A percentile compares a stretch with the other conserved stretches of the same genome.
These are phyloP conservation scores for Aureobasidium sp. DNA, from an alignment of 2,329 filamentous ascomycete genomes.

Conservation along the genomic window DNA sequence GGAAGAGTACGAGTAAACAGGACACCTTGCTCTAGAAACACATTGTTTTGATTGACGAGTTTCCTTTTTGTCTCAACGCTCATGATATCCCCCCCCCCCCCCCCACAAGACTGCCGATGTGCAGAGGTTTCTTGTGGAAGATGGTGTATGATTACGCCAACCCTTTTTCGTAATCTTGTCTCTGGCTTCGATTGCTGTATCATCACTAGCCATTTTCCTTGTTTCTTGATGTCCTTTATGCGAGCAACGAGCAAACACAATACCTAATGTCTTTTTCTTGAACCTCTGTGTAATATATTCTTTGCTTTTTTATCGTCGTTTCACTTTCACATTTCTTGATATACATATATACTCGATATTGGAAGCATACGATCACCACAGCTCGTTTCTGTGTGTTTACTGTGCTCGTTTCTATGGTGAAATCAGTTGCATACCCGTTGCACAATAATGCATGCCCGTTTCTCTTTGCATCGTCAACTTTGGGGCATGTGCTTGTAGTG, in stretches of 20 bases:
- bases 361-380: not conserved
- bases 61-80: not conserved
- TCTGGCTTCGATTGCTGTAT: not conserved
- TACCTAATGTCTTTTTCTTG: constrained; percentile 11
- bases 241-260: not conserved
- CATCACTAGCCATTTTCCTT: not conserved
- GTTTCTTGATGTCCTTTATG: not conserved
- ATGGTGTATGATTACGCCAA: not conserved
- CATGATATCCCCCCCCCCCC: not conserved
- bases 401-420: too few relatives aligned
- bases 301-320: not conserved
- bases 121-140: not conserved
- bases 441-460: not conserved
- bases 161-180: constrained; percentile 6
- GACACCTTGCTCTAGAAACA: not conserved
- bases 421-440: too few relatives aligned
- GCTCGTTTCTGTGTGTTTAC: not conserved
- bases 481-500: not conserved
- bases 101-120: not conserved
- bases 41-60: not conserved
- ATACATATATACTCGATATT: not conserved
- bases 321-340: not conserved
- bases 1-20: constrained; percentile 57
- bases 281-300: not conserved
- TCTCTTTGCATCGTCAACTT: too few relatives aligned